Conservation (phyloP, 2,329 filamentous ascomycete species). For the Aspergillus sp. region DNA sequence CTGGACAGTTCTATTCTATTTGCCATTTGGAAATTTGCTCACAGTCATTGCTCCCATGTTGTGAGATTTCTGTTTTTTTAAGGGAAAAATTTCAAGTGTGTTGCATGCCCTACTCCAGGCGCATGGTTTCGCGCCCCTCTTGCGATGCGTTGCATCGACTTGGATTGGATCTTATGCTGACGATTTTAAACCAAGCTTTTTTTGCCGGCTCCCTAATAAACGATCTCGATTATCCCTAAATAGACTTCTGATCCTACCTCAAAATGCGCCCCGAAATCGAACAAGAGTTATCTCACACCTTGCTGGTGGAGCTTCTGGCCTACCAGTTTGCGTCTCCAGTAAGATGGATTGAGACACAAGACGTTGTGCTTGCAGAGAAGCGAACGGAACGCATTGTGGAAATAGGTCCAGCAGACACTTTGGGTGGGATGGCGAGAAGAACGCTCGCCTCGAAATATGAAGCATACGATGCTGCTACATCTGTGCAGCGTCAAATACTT, state of each 20-base stretch:
- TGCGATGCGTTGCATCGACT: neutral
- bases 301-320: slow-evolving; percentile 97
- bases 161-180: neutral
- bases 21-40: neutral
- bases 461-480: slow-evolving; percentile 95
- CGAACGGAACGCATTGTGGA: slow-evolving; percentile 96
- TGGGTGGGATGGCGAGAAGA: slow-evolving; percentile 95
- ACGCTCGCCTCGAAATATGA: slow-evolving; percentile 97
- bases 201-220: neutral
- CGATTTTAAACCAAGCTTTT: neutral
- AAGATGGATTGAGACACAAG: slow-evolving; percentile 99
- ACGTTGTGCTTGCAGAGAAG: slow-evolving; percentile 97
- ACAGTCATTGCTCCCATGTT: neutral
- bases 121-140: neutral
- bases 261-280: slow-evolving; percentile 97
- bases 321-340: slow-evolving; percentile 99
- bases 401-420: slow-evolving; percentile 92
- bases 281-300: slow-evolving; percentile 97
- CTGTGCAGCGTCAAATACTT: slow-evolving; percentile 92
- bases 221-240: neutral
- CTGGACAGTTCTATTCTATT: slow-evolving; percentile 1
- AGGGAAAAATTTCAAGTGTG: neutral
- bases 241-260: slow-evolving; percentile 5
- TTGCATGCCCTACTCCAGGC: neutral
- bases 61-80: neutral